phyloP scores from a whole-genome alignment of 2,329 filamentous ascomycete genomes.

The Drechmeria coniospora region DNA sequence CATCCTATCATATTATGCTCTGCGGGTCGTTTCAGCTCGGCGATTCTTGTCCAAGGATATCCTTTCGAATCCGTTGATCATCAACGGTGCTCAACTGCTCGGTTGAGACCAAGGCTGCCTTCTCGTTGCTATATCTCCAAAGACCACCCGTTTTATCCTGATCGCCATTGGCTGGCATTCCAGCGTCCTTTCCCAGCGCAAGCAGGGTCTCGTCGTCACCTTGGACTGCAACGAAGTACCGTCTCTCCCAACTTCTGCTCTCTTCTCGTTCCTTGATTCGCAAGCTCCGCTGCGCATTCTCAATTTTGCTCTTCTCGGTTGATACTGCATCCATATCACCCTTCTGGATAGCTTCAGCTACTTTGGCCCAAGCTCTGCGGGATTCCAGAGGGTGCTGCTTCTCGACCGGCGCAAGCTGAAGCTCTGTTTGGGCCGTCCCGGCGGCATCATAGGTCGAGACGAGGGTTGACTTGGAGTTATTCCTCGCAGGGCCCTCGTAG shows the following conservation, averaged over 20 bases:
- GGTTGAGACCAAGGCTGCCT: slow-evolving; percentile 22
- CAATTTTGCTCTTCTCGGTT: slow-evolving; percentile 73
- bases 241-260: slow-evolving; percentile 61
- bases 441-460: slow-evolving; percentile 47
- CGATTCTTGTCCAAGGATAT: slow-evolving; percentile 23
- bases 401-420: slow-evolving; percentile 57
- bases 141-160: slow-evolving; percentile 45
- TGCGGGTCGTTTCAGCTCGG: too few species aligned
- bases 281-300: slow-evolving; percentile 66
- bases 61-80: slow-evolving; percentile 27
- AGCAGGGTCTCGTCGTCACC: slow-evolving; percentile 29
- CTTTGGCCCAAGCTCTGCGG: slow-evolving; percentile 73
- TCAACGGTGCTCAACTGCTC: slow-evolving; percentile 23
- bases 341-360: slow-evolving; percentile 62
- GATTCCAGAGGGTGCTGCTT: slow-evolving; percentile 79
- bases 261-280: slow-evolving; percentile 63
- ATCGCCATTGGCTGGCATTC: slow-evolving; percentile 35
- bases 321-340: slow-evolving; percentile 75
- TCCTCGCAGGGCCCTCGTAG: slow-evolving; percentile 45
- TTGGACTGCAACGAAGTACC: slow-evolving; percentile 55
- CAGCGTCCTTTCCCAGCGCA: slow-evolving; percentile 27
- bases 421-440: slow-evolving; percentile 43
- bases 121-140: slow-evolving; percentile 40
- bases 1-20: too few species aligned
- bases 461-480: slow-evolving; percentile 30